Evolutionary conservation across 1,284 basidiomycete species (phyloP).

Genomic region (Vanrija humicola): DNA sequence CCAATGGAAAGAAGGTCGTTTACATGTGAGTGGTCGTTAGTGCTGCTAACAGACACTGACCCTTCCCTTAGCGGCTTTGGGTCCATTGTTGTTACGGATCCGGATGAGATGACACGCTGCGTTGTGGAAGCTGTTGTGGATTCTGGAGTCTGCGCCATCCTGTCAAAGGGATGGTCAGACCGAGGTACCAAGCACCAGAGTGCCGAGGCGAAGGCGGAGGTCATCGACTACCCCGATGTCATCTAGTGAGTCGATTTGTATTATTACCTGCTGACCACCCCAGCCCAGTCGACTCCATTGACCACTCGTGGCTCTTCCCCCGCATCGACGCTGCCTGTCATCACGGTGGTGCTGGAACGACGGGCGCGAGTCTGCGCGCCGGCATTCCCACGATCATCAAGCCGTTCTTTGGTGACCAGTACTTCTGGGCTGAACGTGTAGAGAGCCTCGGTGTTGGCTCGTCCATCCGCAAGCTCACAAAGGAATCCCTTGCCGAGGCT

Average conservation of each 20-base stretch:
- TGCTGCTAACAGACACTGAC: not conserved
- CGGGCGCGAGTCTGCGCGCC: constrained; percentile 78
- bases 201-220: constrained; percentile 30
- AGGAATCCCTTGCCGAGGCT: constrained; percentile 70
- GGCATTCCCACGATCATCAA: constrained; percentile 81
- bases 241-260: constrained; percentile 54
- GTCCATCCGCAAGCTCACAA: constrained; percentile 77
- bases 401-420: constrained; percentile 97
- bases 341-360: constrained; percentile 95
- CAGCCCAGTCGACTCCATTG: constrained; percentile 72
- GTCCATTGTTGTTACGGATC: constrained; percentile 96
- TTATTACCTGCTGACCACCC: not conserved
- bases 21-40: constrained; percentile 60
- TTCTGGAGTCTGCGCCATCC: constrained; percentile 81
- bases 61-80: constrained; percentile 66
- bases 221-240: constrained; percentile 61
- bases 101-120: constrained; percentile 81
- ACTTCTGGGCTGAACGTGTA: constrained; percentile 93
- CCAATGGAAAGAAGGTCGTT: constrained; percentile 77
- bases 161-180: constrained; percentile 98
- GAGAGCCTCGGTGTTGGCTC: constrained; percentile 87
- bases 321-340: constrained; percentile 93
- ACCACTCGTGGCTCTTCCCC: constrained; percentile 95
- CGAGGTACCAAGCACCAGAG: constrained; percentile 61
- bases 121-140: constrained; percentile 82